phyloP scores from a whole-genome alignment of 768 basidiomycete genomes.

The Tulasnella sp. region DNA sequence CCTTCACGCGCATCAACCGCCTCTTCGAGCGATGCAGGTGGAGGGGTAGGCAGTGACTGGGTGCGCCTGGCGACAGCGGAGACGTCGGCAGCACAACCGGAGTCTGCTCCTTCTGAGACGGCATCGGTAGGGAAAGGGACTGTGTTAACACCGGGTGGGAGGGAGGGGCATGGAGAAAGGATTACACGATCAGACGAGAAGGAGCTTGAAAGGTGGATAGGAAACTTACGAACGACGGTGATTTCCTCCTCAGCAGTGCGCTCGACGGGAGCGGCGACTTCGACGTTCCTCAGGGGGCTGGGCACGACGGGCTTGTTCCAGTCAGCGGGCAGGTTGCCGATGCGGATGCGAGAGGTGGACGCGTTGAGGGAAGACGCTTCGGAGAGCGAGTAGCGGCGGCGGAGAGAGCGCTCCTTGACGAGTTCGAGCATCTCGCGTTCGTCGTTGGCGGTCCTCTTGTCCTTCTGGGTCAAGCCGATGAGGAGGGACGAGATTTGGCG shows the following conservation, averaged over 20 bases:
- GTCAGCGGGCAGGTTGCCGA: slow-evolving; percentile 5
- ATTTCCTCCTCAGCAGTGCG: background rate
- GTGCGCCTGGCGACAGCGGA: slow-evolving; percentile 13
- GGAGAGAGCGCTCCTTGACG: slow-evolving; percentile 17
- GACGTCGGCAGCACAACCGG: slow-evolving; percentile 7
- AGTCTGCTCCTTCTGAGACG: background rate
- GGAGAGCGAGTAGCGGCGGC: slow-evolving; percentile 29
- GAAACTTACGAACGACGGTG: slow-evolving; percentile 12
- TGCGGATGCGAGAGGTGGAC: slow-evolving; percentile 15
- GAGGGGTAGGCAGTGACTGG: slow-evolving; percentile 17
- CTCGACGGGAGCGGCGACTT: background rate
- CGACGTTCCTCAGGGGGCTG: slow-evolving; percentile 5
- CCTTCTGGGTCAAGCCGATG: slow-evolving; percentile 25
- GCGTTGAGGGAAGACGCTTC: slow-evolving; percentile 19
- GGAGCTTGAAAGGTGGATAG: background rate
- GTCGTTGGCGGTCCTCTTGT: slow-evolving; percentile 19
- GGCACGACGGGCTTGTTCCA: slow-evolving; percentile 10
- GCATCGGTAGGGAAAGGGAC: slow-evolving; percentile 8
- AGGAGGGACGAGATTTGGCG: slow-evolving; percentile 27
- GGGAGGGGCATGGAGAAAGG: background rate
- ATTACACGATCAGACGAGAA: slow-evolving; percentile 3
- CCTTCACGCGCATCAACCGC: slow-evolving; percentile 8
- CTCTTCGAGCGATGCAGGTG: background rate
- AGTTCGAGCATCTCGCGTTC: slow-evolving; percentile 30
- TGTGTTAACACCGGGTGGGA: background rate